Percentiles rank a stretch among this genome's conserved stretches.
Evolutionary conservation across 2,329 filamentous ascomycete genomes (phyloP).

Genomic region (Blastomyces gilchristii): DNA sequence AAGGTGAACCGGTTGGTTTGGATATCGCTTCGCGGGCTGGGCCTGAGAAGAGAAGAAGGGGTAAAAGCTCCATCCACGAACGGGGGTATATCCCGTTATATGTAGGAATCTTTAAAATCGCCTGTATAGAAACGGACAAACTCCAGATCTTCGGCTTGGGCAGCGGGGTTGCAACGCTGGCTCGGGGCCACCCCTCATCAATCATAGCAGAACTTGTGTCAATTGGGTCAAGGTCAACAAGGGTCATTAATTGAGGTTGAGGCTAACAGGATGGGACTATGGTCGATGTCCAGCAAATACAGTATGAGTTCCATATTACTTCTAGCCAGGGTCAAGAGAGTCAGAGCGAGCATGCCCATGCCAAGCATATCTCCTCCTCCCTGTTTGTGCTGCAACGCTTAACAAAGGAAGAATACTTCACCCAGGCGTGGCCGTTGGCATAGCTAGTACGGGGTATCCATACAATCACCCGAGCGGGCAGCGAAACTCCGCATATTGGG

Average conservation of each 20-base stretch:
- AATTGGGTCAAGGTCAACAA: background rate
- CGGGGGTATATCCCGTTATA: background rate
- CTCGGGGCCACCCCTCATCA: background rate
- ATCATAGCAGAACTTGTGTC: background rate
- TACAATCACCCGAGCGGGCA: background rate
- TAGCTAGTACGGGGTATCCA: background rate
- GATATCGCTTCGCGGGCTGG: background rate
- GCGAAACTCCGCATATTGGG: background rate
- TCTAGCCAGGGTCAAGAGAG: background rate
- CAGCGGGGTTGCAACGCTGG: conserved; percentile 4
- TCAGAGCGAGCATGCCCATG: background rate
- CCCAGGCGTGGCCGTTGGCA: background rate
- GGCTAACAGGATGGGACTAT: background rate
- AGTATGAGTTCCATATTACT: background rate
- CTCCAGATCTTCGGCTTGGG: background rate
- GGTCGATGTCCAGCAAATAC: background rate
- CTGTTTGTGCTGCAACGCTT: background rate
- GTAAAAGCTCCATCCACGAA: background rate
- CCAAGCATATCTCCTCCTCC: background rate
- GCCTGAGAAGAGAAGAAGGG: background rate
- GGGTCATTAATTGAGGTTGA: background rate
- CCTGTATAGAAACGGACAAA: background rate
- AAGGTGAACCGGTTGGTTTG: background rate
- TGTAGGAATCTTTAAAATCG: background rate
- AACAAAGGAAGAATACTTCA: background rate